phyloP scores from a whole-genome alignment of 1,284 basidiomycete genomes.

The Cystobasidium pallidum region DNA sequence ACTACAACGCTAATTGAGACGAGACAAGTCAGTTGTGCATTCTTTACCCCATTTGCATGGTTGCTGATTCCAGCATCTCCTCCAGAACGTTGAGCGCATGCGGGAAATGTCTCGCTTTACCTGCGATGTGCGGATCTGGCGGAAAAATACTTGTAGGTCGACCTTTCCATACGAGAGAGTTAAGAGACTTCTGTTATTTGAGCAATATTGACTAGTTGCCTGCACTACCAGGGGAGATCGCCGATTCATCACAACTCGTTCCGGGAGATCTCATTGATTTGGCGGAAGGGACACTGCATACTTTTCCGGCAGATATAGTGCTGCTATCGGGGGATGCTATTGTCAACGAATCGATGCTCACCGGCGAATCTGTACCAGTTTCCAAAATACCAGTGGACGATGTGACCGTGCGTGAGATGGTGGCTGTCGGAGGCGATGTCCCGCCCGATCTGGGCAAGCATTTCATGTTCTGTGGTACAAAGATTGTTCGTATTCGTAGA shows the following conservation, averaged over 20 bases:
- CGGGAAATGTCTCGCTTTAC: slow-evolving; percentile 93
- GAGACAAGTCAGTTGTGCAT: slow-evolving; percentile 66
- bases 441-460: slow-evolving; percentile 75
- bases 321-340: slow-evolving; percentile 94
- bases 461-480: slow-evolving; percentile 90
- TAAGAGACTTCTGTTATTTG: too few species aligned
- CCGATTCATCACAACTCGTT: slow-evolving; percentile 79
- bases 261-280: slow-evolving; percentile 93
- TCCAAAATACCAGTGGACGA: slow-evolving; percentile 71
- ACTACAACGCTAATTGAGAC: slow-evolving; percentile 88
- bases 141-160: slow-evolving; percentile 66
- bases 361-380: slow-evolving; percentile 92
- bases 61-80: not conserved
- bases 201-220: too few species aligned
- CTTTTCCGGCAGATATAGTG: slow-evolving; percentile 89
- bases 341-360: slow-evolving; percentile 98
- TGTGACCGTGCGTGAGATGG: slow-evolving; percentile 44
- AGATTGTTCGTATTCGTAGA: slow-evolving; percentile 86
- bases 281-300: slow-evolving; percentile 70
- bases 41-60: not conserved
- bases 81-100: slow-evolving; percentile 87
- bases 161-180: too few species aligned
- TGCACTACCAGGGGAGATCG: slow-evolving; percentile 54
- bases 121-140: slow-evolving; percentile 70
- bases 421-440: slow-evolving; percentile 60